Conservation (phyloP, 2,329 filamentous ascomycete genomes). For the Botrytis pseudocinerea region DNA sequence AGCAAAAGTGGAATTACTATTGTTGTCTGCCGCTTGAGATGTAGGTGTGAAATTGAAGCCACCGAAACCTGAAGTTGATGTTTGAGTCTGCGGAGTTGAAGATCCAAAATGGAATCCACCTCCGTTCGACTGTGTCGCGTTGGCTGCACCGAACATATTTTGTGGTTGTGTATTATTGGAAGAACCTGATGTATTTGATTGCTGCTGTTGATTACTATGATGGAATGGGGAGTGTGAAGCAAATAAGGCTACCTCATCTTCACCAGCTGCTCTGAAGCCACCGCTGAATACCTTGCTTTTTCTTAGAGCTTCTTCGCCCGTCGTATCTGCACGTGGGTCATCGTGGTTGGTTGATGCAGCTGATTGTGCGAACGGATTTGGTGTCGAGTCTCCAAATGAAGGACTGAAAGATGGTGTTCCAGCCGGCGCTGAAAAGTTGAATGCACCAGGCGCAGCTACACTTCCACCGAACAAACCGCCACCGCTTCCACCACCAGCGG, state of each 20-base stretch:
- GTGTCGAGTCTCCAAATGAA: slow-evolving; percentile 26
- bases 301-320: slow-evolving; percentile 23
- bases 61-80: background rate
- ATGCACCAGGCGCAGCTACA: slow-evolving; percentile 33
- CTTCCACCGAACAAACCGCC: slow-evolving; percentile 38
- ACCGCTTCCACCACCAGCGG: slow-evolving; percentile 21
- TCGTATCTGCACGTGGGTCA: slow-evolving; percentile 25
- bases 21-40: background rate
- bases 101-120: slow-evolving; percentile 19
- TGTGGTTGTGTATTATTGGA: slow-evolving; percentile 7
- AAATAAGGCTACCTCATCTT: slow-evolving; percentile 6
- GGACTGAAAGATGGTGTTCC: slow-evolving; percentile 22
- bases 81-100: background rate
- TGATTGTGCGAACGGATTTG: slow-evolving; percentile 22
- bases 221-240: slow-evolving; percentile 13
- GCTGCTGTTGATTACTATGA: slow-evolving; percentile 4
- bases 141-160: slow-evolving; percentile 11
- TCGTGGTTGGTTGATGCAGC: slow-evolving; percentile 22
- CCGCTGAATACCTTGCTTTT: slow-evolving; percentile 8
- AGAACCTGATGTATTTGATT: slow-evolving; percentile 7
- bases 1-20: slow-evolving; percentile 12
- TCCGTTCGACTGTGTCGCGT: slow-evolving; percentile 2
- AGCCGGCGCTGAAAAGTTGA: slow-evolving; percentile 36
- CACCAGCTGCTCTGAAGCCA: slow-evolving; percentile 14
- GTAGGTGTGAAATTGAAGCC: slow-evolving; percentile 20